phyloP scores from a whole-genome alignment of 1,284 basidiomycete species.

The Wallemia hederae region DNA sequence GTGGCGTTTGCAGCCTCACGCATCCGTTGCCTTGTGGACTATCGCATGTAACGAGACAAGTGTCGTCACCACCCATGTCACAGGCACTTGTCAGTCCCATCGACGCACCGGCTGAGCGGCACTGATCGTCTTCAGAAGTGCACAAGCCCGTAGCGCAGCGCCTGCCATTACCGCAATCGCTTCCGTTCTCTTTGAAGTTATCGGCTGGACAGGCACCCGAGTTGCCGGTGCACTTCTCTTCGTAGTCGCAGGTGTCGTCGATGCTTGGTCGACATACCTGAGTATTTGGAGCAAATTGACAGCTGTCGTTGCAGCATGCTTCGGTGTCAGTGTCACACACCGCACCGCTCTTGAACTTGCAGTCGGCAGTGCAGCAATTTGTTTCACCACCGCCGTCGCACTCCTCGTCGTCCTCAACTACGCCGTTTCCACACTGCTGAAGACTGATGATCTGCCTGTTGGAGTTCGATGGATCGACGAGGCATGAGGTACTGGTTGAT shows the following conservation, averaged over 20 bases:
- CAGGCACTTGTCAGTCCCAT: constrained; percentile 39
- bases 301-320: constrained; percentile 41
- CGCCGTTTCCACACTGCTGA: constrained; percentile 38
- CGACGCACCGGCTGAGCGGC: constrained; percentile 35
- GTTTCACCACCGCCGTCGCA: constrained; percentile 18
- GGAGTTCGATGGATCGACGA: neutral
- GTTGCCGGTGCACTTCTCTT: constrained; percentile 52
- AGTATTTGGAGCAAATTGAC: constrained; percentile 26
- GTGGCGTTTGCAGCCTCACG: constrained; percentile 38
- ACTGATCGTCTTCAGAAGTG: constrained; percentile 50
- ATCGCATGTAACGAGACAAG: constrained; percentile 35
- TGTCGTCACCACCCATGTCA: constrained; percentile 11
- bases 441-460: constrained; percentile 6
- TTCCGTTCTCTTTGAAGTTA: constrained; percentile 31
- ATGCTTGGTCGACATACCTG: constrained; percentile 37
- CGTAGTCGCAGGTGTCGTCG: constrained; percentile 38
- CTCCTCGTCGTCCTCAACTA: constrained; percentile 44
- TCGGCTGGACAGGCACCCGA: constrained; percentile 45
- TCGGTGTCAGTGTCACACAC: constrained; percentile 53
- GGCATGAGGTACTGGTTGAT: neutral
- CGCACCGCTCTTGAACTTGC: constrained; percentile 40
- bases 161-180: constrained; percentile 36
- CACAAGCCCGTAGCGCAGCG: constrained; percentile 55
- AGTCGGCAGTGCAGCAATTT: constrained; percentile 13
- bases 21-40: constrained; percentile 33